phyloP scores from a whole-genome alignment of 2,329 filamentous ascomycete genomes.

The Alternaria ethzedia region DNA sequence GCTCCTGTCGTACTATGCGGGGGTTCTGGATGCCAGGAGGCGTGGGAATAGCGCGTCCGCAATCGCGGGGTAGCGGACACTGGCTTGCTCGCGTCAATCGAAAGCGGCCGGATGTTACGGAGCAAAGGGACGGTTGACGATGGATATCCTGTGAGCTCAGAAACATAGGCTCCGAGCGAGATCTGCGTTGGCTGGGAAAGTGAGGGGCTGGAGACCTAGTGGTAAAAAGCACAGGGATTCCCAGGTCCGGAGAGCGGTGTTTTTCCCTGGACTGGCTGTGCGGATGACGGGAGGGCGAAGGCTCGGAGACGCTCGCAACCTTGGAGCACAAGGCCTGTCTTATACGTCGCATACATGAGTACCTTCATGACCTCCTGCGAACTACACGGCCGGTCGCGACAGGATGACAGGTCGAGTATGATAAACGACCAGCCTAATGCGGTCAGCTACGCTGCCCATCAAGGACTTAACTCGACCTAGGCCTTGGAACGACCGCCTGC shows the following conservation, averaged over 20 bases:
- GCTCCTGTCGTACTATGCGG: conserved; percentile 29
- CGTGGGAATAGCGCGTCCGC: conserved; percentile 14
- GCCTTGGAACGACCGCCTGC: background rate
- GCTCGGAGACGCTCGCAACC: background rate
- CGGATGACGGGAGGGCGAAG: background rate
- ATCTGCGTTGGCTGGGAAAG: background rate
- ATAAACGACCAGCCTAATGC: background rate
- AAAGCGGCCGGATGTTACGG: conserved; percentile 2
- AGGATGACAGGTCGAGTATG: background rate
- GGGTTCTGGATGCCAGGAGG: conserved; percentile 23
- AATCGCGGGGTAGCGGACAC: conserved; percentile 25
- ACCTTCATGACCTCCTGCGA: conserved; percentile 3
- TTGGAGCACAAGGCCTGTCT: background rate
- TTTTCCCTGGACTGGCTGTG: background rate
- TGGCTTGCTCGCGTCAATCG: background rate
- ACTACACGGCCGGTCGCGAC: background rate
- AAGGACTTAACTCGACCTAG: background rate
- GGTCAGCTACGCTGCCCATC: background rate
- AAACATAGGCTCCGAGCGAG: background rate
- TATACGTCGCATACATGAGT: conserved; percentile 15
- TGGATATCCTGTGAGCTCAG: background rate
- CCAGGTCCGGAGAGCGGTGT: background rate
- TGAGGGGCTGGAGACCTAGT: background rate
- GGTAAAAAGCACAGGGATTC: background rate
- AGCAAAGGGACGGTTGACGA: background rate